phyloP scores from a whole-genome alignment of 768 basidiomycete species.

The Imleria badia region DNA sequence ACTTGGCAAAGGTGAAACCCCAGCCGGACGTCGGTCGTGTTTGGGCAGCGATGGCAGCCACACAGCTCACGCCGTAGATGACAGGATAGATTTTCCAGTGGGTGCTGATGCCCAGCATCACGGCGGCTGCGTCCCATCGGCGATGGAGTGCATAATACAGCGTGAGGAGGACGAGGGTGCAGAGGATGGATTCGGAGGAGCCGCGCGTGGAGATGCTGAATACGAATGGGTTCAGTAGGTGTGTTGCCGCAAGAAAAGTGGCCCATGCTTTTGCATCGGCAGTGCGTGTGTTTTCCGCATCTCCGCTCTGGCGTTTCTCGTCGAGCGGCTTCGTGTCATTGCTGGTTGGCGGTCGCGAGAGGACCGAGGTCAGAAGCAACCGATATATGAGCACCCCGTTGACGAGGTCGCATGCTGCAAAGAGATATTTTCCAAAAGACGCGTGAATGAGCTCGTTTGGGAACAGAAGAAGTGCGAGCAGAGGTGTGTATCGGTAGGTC shows the following conservation, averaged over 20 bases:
- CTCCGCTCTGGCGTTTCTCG: neutral
- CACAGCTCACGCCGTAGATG: constrained; percentile 81
- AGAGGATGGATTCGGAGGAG: constrained; percentile 88
- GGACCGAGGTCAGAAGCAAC: constrained; percentile 52
- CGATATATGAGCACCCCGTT: constrained; percentile 72
- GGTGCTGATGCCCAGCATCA: constrained; percentile 76
- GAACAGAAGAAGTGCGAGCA: constrained; percentile 78
- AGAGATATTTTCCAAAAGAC: constrained; percentile 89
- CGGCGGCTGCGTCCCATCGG: constrained; percentile 64
- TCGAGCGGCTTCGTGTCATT: constrained; percentile 6
- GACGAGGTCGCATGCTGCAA: constrained; percentile 79
- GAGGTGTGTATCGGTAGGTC: constrained; percentile 96
- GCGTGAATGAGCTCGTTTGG: constrained; percentile 82
- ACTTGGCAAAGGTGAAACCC: constrained; percentile 31
- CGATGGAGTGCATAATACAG: constrained; percentile 58
- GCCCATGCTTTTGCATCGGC: constrained; percentile 35
- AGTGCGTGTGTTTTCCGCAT: neutral
- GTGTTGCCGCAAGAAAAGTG: constrained; percentile 60
- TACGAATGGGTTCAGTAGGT: constrained; percentile 92
- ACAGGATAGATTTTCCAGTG: constrained; percentile 99
- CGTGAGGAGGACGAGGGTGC: constrained; percentile 71
- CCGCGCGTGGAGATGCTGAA: constrained; percentile 97
- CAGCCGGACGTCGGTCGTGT: constrained; percentile 18
- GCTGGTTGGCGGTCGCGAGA: constrained; percentile 29
- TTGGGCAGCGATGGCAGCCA: constrained; percentile 35